A percentile compares a stretch with the other conserved stretches of the same genome.
Conservation (phyloP, 179 eudicot genomes). For the Beta macrorhiza region DNA sequence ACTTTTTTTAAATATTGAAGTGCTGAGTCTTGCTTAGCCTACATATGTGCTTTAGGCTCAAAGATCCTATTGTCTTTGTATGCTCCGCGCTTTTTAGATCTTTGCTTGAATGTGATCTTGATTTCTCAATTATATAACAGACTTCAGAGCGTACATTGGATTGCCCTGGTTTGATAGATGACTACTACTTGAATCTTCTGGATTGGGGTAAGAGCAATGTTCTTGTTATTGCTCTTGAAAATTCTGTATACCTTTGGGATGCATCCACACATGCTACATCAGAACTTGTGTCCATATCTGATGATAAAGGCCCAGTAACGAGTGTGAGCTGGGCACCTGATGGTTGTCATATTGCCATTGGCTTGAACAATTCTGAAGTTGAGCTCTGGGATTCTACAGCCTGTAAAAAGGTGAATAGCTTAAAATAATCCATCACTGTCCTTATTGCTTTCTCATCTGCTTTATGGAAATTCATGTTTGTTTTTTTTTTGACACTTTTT, state of each 20-base stretch:
- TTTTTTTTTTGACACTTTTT: not conserved
- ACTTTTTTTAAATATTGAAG: not conserved
- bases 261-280: conserved; percentile 27
- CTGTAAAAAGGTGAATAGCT: conserved; percentile 39
- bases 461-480: not conserved
- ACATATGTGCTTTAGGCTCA: not conserved
- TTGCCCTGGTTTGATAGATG: conserved; percentile 68
- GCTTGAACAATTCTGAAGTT: conserved; percentile 60
- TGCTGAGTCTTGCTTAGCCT: not conserved
- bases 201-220: conserved; percentile 77
- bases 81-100: not conserved
- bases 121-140: conserved; percentile 31
- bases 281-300: conserved; percentile 33
- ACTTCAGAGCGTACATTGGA: conserved; percentile 62
- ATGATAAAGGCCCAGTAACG: conserved; percentile 53
- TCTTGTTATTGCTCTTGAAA: conserved; percentile 46
- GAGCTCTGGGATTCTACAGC: conserved; percentile 83
- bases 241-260: conserved; percentile 38
- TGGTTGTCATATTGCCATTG: conserved; percentile 61
- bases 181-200: conserved; percentile 63
- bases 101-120: not conserved
- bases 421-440: not conserved
- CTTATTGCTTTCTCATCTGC: not conserved
- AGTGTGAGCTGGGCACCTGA: conserved; percentile 82
- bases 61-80: not conserved